A percentile compares a stretch with the other conserved stretches of the same genome.
Evolutionary conservation across 129 eudicot genomes (phyloP).

Genomic region (Lactuca saligna): DNA sequence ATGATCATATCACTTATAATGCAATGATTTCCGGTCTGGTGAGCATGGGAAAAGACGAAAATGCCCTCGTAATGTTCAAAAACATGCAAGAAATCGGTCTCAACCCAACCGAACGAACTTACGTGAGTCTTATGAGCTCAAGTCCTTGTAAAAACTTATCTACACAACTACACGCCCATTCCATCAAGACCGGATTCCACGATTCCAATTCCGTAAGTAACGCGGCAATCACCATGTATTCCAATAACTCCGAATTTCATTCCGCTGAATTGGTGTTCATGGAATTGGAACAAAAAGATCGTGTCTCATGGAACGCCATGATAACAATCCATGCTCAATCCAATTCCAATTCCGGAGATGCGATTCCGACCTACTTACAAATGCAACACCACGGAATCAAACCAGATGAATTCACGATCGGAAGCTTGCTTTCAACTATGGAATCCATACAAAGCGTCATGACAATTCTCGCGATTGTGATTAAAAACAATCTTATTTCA

Average conservation of each 20-base stretch:
- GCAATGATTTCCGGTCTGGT: slow-evolving; percentile 75
- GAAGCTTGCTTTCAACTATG: slow-evolving; percentile 58
- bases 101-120: slow-evolving; percentile 66
- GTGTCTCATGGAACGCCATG: slow-evolving; percentile 75
- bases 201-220: slow-evolving; percentile 58
- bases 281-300: slow-evolving; percentile 53
- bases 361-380: slow-evolving; percentile 40
- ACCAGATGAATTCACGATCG: slow-evolving; percentile 84
- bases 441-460: slow-evolving; percentile 39
- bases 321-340: slow-evolving; percentile 62
- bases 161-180: slow-evolving; percentile 57
- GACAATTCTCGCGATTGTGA: slow-evolving; percentile 52
- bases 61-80: slow-evolving; percentile 52
- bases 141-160: slow-evolving; percentile 34
- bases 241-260: slow-evolving; percentile 41
- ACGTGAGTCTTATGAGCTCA: slow-evolving; percentile 69
- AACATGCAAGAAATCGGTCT: slow-evolving; percentile 48
- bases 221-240: slow-evolving; percentile 71
- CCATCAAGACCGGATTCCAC: slow-evolving; percentile 55
- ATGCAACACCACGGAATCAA: slow-evolving; percentile 64
- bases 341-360: slow-evolving; percentile 38
- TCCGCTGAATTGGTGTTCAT: slow-evolving; percentile 42
- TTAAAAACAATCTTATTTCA: slow-evolving; percentile 52
- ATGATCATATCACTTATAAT: slow-evolving; percentile 68
- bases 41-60: slow-evolving; percentile 53